Base-by-base conservation (phyloP, 495 filamentous ascomycete genomes). In the Trypethelium eluteriae region DNA sequence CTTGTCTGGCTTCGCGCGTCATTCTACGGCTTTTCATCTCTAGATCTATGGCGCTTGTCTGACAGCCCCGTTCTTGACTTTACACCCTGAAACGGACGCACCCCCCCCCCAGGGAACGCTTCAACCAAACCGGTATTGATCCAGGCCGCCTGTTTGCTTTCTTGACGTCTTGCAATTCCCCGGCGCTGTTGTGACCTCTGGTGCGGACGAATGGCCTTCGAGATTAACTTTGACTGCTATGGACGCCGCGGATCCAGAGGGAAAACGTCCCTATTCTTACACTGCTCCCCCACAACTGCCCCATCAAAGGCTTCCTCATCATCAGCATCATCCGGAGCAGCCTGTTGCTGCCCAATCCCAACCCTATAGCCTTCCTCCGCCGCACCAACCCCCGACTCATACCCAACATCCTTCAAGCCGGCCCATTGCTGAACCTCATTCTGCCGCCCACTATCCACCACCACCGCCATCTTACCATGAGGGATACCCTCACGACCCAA, bases 391-490 rank as follows among this genome's bases (percentile, higher is more conserved):
- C 18, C 66, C 61, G 68, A 49, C 70, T 25, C 63, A 66, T 34
- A 49, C 36, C 16, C 59, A 38, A 63, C 70, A 68, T 59, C 62
- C 64, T 39, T 62, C 62, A 14, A 70, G 68, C 56, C 65, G 64
- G 46, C 56, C 65, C n/a, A 38, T 18, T 32, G 53, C 32, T 35
- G 53, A 59, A 36, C 53, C 66, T 49, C 67, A 72, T 47, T 62
- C 67, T 32, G 68, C 67, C 18, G 49, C 57, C n/a, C 68, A 72
- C 46, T 61, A 64, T 32, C 49, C 64, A 34, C 69, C 66, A 2
- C 64, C 68, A 16, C 67, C 66, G 5, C 41, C 44, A 46, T 46
- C 57, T 10, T 63, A 50, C 9, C 62, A 68, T 34, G 69, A 62
- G 38, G 18, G 53, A 18, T 59, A 59, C 53, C n/a, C 53, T 59